Evolutionary conservation across 352 stramenopile genomes (phyloP).

Genomic region (Pythium guiyangense): DNA sequence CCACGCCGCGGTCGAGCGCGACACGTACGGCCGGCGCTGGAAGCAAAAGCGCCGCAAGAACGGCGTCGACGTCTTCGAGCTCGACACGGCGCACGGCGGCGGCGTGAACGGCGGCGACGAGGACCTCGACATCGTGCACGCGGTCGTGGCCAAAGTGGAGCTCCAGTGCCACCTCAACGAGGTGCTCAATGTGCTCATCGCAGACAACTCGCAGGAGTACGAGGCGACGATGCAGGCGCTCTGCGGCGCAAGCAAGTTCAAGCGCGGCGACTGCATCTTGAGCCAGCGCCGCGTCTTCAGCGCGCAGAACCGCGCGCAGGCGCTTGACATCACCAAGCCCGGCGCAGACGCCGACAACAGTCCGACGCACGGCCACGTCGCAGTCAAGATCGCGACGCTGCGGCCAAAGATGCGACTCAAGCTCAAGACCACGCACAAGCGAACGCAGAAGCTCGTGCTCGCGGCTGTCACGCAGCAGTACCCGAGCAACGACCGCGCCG

Average conservation of each 20-base stretch:
- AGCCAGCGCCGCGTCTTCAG: constrained; percentile 31
- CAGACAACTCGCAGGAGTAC: constrained; percentile 36
- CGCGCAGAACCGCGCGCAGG: constrained; percentile 20
- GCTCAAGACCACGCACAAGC: constrained; percentile 31
- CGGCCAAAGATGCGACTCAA: constrained; percentile 22
- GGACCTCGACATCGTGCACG: constrained; percentile 41
- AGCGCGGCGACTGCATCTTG: constrained; percentile 40
- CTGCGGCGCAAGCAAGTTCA: constrained; percentile 39
- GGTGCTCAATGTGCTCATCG: constrained; percentile 47
- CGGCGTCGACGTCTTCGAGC: constrained; percentile 40
- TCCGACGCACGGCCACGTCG: constrained; percentile 23
- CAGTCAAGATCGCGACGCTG: constrained; percentile 32
- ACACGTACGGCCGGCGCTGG: too few species aligned
- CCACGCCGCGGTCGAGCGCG: too few species aligned
- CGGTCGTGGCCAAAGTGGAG: constrained; percentile 42
- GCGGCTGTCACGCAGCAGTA: constrained; percentile 42
- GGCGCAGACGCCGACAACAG: background rate
- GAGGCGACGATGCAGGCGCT: constrained; percentile 46
- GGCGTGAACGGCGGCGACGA: constrained; percentile 31
- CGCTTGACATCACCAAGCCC: constrained; percentile 17
- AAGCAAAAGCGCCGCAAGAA: constrained; percentile 28
- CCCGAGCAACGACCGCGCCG: constrained; percentile 31
- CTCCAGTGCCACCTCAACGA: constrained; percentile 61
- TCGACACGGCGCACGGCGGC: constrained; percentile 20
- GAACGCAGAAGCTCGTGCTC: constrained; percentile 49